phyloP scores from a whole-genome alignment of 2,329 filamentous ascomycete genomes.

The Alternaria solani region DNA sequence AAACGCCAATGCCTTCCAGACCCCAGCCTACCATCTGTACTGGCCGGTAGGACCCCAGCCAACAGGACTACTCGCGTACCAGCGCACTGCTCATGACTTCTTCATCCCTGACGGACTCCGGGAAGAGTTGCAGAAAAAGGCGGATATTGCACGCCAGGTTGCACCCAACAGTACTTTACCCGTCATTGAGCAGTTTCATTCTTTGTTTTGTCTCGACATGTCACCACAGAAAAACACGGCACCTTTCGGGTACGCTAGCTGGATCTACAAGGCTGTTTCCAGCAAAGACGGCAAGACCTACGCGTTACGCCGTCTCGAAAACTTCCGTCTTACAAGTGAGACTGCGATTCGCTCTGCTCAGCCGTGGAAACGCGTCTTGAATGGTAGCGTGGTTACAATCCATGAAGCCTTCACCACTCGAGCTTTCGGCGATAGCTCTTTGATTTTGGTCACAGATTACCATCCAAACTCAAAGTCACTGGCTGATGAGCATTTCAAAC shows the following conservation, averaged over 20 bases:
- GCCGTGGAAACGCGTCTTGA: slow-evolving; percentile 86
- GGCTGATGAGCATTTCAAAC: slow-evolving; percentile 77
- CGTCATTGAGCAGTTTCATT: slow-evolving; percentile 86
- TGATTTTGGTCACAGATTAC: slow-evolving; percentile 94
- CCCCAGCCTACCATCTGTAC: slow-evolving; percentile 82
- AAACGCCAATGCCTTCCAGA: slow-evolving; percentile 62
- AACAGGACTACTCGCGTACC: slow-evolving; percentile 83
- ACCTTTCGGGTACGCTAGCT: slow-evolving; percentile 87
- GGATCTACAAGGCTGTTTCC: slow-evolving; percentile 94
- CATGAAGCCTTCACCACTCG: slow-evolving; percentile 94
- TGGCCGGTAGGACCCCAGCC: slow-evolving; percentile 84
- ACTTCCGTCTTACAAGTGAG: slow-evolving; percentile 87
- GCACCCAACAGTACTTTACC: slow-evolving; percentile 82
- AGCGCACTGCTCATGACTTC: slow-evolving; percentile 86
- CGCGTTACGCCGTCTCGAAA: slow-evolving; percentile 84
- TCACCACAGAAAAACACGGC: slow-evolving; percentile 78
- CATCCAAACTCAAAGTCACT: slow-evolving; percentile 91
- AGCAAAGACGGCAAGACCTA: slow-evolving; percentile 90
- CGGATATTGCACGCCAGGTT: slow-evolving; percentile 83
- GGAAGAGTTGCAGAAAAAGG: slow-evolving; percentile 88
- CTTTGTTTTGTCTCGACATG: slow-evolving; percentile 86
- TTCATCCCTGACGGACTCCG: slow-evolving; percentile 88
- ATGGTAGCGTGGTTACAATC: slow-evolving; percentile 82
- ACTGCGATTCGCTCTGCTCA: slow-evolving; percentile 86
- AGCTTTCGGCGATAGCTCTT: slow-evolving; percentile 91